Evolutionary conservation across 2,329 filamentous ascomycete species (phyloP).

Genomic region (Alternaria brassicicola): DNA sequence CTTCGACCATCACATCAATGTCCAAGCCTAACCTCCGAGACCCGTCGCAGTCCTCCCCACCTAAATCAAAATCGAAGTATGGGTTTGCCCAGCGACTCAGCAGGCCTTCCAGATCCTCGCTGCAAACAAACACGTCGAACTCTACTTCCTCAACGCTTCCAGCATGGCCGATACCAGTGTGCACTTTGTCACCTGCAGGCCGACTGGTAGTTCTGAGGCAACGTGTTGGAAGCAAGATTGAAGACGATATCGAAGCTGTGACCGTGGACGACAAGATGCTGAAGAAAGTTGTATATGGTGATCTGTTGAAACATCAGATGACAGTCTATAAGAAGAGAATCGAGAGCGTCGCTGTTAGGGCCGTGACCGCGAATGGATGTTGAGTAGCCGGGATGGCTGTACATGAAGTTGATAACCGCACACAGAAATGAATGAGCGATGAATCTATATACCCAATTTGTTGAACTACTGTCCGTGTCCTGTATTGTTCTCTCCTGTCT

Average conservation of each 20-base stretch:
- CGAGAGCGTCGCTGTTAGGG: conserved; percentile 72
- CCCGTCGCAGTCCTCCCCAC: conserved; percentile 8
- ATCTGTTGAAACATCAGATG: conserved; percentile 83
- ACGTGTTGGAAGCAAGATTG: conserved; percentile 46
- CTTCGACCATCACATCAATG: conserved; percentile 27
- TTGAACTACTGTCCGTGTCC: neutral
- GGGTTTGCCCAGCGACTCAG: conserved; percentile 17
- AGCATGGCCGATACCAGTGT: conserved; percentile 69
- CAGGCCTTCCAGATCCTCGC: conserved; percentile 29
- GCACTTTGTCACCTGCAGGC: conserved; percentile 73
- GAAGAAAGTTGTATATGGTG: conserved; percentile 76
- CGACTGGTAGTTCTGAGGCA: conserved; percentile 67
- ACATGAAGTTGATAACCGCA: conserved; percentile 3
- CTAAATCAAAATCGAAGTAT: conserved; percentile 22
- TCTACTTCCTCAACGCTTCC: conserved; percentile 49
- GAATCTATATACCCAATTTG: neutral
- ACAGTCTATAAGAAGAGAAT: conserved; percentile 74
- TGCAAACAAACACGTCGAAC: conserved; percentile 30
- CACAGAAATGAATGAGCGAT: conserved; percentile 6
- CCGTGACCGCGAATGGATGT: conserved; percentile 60
- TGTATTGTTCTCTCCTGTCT: neutral
- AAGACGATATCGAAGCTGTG: conserved; percentile 68
- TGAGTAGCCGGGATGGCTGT: neutral
- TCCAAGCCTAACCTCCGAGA: conserved; percentile 34
- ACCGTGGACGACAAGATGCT: conserved; percentile 71